Base-by-base conservation (phyloP, 2,329 filamentous ascomycete genomes). In the Immersiporthe knoxdaviesiana region DNA sequence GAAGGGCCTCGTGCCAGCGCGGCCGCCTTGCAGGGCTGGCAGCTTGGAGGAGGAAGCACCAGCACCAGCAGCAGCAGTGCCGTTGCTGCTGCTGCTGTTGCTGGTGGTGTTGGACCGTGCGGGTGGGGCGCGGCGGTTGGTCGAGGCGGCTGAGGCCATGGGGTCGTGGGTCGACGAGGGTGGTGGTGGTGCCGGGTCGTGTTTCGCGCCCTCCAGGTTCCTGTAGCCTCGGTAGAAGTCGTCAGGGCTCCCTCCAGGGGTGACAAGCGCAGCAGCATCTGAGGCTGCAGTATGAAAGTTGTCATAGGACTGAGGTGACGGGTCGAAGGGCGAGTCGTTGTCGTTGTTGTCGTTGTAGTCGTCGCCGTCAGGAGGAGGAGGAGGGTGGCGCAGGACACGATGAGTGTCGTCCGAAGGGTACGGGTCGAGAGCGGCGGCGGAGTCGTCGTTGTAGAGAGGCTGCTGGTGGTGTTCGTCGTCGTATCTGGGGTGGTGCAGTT, bases 171-270 rank as follows among this genome's bases (percentile, higher is more conserved):
- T 74, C 61, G 76, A 73, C 52, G 80, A 77, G 72, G 81, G 79
- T n/a, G n/a, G n/a, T n/a, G n/a, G n/a, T n/a, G n/a, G n/a, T 81
- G 82, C 82, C 74, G 77, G 76, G 73, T 82, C 80, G 71, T 78
- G 76, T 72, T 73, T 73, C 74, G 77, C 77, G 67, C 78, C 72
- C 70, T 80, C 78, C 66, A 78, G 75, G 74, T 77, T 78, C 74
- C 79, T 80, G 75, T 84, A 85, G 76, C 80, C 82, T 74, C 82
- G 83, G 78, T 87, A 87, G 77, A 86, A 87, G 76, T 85, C 81
- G 82, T 86, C 84, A 74, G 85, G 84, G 74, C 85, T 82, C 78
- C 83, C 79, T 65, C 67, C 71, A 59, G 68, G 63, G 56, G 44
- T 68, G 61, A 65, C 44, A 47, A 47, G 68, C 70, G 69, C 72